phyloP scores from a whole-genome alignment of 768 basidiomycete species.

The Rhodotorula babjevae region DNA sequence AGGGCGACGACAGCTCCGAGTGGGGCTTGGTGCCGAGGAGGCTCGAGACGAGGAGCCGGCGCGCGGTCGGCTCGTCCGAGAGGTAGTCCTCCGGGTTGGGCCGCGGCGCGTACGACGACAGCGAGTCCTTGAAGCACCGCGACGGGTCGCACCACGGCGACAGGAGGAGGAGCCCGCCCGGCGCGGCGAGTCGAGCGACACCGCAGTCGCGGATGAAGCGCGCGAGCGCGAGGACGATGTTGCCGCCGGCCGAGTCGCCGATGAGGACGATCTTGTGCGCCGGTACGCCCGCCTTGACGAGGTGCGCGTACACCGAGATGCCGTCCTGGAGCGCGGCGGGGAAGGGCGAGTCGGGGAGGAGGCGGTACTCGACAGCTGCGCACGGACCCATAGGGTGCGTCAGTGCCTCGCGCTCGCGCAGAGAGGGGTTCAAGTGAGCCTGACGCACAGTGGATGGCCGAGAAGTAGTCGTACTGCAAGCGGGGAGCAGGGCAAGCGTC shows the following conservation, averaged over 20 bases:
- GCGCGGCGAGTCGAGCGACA: constrained; percentile 2
- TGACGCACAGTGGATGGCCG: constrained; percentile 16
- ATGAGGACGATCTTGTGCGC: constrained; percentile 57
- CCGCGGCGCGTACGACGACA: constrained; percentile 17
- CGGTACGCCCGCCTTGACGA: constrained; percentile 48
- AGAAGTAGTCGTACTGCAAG: constrained; percentile 23
- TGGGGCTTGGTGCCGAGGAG: constrained; percentile 33
- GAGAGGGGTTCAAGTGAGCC: neutral
- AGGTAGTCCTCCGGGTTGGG: constrained; percentile 38
- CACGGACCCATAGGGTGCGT: neutral
- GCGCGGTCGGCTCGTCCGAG: constrained; percentile 29
- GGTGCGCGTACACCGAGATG: constrained; percentile 67
- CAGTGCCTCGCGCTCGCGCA: neutral
- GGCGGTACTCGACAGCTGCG: constrained; percentile 68
- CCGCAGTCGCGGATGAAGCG: constrained; percentile 42
- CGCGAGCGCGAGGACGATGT: constrained; percentile 54
- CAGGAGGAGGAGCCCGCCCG: constrained; percentile 25
- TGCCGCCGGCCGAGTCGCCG: constrained; percentile 75
- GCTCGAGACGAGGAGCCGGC: constrained; percentile 28
- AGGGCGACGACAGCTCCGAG: constrained; percentile 21
- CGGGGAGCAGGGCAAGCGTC: neutral
- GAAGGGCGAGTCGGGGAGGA: constrained; percentile 56
- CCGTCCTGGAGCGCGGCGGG: constrained; percentile 71
- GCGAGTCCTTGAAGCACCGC: constrained; percentile 30
- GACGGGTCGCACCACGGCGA: constrained; percentile 22